These are phyloP conservation scores for Achaetomium macrosporum DNA, from an alignment of 2,329 filamentous ascomycete genomes.

Conservation along the genomic window DNA sequence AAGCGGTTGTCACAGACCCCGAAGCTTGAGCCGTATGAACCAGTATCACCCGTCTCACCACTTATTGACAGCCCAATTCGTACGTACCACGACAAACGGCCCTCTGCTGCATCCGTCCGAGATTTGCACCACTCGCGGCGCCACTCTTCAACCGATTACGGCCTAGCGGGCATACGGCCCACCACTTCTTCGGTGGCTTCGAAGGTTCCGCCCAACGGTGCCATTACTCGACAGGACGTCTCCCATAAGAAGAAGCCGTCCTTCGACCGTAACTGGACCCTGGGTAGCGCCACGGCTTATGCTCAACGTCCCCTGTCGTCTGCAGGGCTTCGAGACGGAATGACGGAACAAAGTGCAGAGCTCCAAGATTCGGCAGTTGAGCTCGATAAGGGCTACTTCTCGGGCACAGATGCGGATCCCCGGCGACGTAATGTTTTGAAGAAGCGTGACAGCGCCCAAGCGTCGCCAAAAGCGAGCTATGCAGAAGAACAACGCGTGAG, in stretches of 20 bases:
- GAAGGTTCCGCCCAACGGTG: conserved; percentile 39
- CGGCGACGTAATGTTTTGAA: conserved; percentile 73
- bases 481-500: conserved; percentile 66
- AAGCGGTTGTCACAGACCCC: conserved; percentile 50
- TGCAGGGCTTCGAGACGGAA: conserved; percentile 42
- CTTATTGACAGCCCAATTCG: conserved; percentile 44
- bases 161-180: conserved; percentile 36
- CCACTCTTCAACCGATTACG: conserved; percentile 81
- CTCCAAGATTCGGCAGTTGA: conserved; percentile 51
- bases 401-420: conserved; percentile 75
- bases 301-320: conserved; percentile 47
- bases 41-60: conserved; percentile 37
- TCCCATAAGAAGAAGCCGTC: conserved; percentile 61
- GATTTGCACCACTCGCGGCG: conserved; percentile 78
- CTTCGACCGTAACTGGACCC: conserved; percentile 65
- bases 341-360: conserved; percentile 35
- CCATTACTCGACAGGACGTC: conserved; percentile 36
- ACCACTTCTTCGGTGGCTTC: conserved; percentile 32
- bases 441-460: conserved; percentile 59
- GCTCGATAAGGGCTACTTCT: conserved; percentile 87
- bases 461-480: conserved; percentile 69
- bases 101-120: conserved; percentile 76
- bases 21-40: conserved; percentile 39
- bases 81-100: conserved; percentile 49
- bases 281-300: conserved; percentile 45